phyloP scores from a whole-genome alignment of 2,329 filamentous ascomycete species.

The Ceratocystis colombiana region DNA sequence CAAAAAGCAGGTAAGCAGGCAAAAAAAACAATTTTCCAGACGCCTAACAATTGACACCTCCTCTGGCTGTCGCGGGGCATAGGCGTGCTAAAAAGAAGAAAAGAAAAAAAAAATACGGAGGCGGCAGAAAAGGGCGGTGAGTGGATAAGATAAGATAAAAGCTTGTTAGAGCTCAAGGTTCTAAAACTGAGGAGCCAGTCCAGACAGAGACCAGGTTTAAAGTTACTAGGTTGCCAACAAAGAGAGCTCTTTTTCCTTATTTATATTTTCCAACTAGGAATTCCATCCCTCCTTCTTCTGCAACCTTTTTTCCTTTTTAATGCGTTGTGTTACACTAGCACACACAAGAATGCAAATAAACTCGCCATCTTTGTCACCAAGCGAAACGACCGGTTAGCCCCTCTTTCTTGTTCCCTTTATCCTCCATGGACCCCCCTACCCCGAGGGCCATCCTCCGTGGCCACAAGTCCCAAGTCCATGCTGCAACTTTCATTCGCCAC shows the following conservation, averaged over 20 bases:
- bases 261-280: too few species aligned
- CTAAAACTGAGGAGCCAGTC: neutral
- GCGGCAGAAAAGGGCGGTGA: neutral
- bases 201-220: too few species aligned
- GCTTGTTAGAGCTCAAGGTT: neutral
- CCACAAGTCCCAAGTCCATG: slow-evolving; percentile 70
- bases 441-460: slow-evolving; percentile 66
- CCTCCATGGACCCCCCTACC: slow-evolving; percentile 14
- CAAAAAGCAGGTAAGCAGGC: neutral
- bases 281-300: too few species aligned
- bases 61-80: neutral
- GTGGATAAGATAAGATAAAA: slow-evolving; percentile 1
- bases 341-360: too few species aligned
- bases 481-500: slow-evolving; percentile 57
- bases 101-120: neutral
- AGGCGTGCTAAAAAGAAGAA: neutral
- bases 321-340: neutral
- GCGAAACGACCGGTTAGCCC: neutral
- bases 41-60: neutral
- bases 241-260: neutral
- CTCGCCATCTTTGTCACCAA: too few species aligned
- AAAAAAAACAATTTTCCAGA: neutral
- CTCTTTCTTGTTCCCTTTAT: neutral
- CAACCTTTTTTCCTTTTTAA: too few species aligned
- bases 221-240: neutral